Evolutionary conservation across 345 rosid species (phyloP), one percentile per base, ranked within the genome.

Genomic region (Anastatica hierochuntica): DNA sequence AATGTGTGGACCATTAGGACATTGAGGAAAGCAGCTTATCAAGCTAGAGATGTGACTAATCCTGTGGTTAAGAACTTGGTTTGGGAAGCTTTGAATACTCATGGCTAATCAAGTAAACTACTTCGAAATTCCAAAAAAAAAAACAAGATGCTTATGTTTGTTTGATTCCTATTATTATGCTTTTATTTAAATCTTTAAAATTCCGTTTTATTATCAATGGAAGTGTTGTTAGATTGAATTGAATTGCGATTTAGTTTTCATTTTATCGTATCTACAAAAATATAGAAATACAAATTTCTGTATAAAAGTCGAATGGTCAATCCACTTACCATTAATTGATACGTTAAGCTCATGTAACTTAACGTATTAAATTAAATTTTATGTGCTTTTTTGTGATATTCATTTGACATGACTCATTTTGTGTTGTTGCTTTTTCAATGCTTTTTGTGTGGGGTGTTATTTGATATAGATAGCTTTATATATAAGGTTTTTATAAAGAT

Each of bases 1-100:
- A 92, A 92, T 50, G 51, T 43, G 7, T 55, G 64, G 68, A 92
- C 98, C 1, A 67, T 88, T 31, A 58, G 66, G 72, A 78, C 75
- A 23, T 76, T 92, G 36, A 73, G 83, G 72, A 60, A 71, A 39
- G 98, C 86, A 12, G 98, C 98, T 17, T 43, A 72, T 60, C 84
- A 83, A 68, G 98, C 98, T 12, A 66, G 96, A 49, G 84, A 88
- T 54, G 51, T 71, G 20, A 57, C 84, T 47, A 77, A 74, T 21
- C 71, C 71, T 0, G 38, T 66, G 29, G 54, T 51, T 30, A 66
- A 66, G 65, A 66, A 66, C 48, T 52, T 66, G 65, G 65, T 66
- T 8, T 66, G 71, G 71, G 71, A 66, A 45, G 71, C 71, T 51
- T 51, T 66, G 65, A 51, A 66, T 58, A 66, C 71, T 8, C 71